Base-by-base conservation (phyloP, 1,139 yeast species). In the Waltiozyma sp. region DNA sequence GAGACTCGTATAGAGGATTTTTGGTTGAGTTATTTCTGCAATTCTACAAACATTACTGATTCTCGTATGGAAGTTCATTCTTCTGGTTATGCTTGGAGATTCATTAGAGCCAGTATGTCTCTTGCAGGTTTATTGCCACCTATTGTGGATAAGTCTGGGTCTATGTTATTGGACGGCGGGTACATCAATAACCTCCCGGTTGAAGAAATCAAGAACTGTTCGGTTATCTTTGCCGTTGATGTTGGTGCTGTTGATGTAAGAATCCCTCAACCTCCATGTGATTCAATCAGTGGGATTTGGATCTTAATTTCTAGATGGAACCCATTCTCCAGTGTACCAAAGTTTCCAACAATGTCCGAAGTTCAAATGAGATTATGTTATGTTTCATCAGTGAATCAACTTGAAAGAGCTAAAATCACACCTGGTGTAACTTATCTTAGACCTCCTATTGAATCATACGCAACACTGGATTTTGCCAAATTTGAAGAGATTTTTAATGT, bases 231-330 rank as follows among this genome's bases (percentile, higher is more conserved):
- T 58, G 97, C 98, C 0, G 93, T 89, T n/a, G 98, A 91, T 62
- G 98, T 91, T 38, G 98, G 98, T 0, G 84, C 96, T 3, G 83
- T 82, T 11, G 97, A 91, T 59, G 97, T 89, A 54, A 72, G 91
- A 41, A 81, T 95, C 0, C 94, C 95, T 3, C 80, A 86, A 91
- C 69, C 72, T 41, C 91, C 88, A 59, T 98, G 98, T 4, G 98
- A 91, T 59, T 82, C 96, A 0, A 66, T 91, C 39, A 84, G 93
- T 45, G 98, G 98, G 2, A 68, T 83, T 41, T 88, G 97, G 96
- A 96, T 87, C 8, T 55, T 91, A 13, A 64, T 87, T 47, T 91
- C 91, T 61, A 70, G 95, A 45, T 79, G 93, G 81, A 91, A 91
- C 57, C 95, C 96, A 10, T 89, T 89, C 56, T 85, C 95, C 0